Evolutionary conservation across 2,329 filamentous ascomycete genomes (phyloP).

Genomic region (Reticulascus tulasneorum): DNA sequence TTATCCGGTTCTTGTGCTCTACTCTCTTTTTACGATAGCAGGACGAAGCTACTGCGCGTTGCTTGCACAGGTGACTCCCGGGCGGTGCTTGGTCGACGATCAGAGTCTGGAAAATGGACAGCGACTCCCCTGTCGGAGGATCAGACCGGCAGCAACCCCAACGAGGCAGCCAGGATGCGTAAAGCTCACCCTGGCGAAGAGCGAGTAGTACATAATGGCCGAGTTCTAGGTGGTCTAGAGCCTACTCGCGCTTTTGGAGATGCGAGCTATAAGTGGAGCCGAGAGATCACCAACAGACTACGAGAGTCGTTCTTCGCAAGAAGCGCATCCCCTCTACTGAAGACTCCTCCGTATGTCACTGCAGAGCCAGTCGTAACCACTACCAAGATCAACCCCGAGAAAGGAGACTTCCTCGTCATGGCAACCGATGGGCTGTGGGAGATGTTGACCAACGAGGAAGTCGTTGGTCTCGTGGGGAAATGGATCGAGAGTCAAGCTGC

Average conservation of each 20-base stretch:
- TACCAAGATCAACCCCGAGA: slow-evolving; percentile 82
- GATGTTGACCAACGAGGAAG: slow-evolving; percentile 98
- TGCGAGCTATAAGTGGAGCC: slow-evolving; percentile 93
- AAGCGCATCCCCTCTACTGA: slow-evolving; percentile 69
- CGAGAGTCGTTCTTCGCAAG: slow-evolving; percentile 85
- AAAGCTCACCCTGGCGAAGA: slow-evolving; percentile 86
- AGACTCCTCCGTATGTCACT: slow-evolving; percentile 94
- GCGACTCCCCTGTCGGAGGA: slow-evolving; percentile 87
- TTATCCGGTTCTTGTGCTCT: slow-evolving; percentile 96
- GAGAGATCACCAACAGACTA: slow-evolving; percentile 77
- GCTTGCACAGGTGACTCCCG: slow-evolving; percentile 96
- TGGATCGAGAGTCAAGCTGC: slow-evolving; percentile 81
- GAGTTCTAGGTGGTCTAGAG: slow-evolving; percentile 87
- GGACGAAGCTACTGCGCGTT: slow-evolving; percentile 81
- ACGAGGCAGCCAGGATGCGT: slow-evolving; percentile 78
- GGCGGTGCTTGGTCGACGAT: slow-evolving; percentile 81
- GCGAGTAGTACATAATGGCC: slow-evolving; percentile 80
- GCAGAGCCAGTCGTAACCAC: slow-evolving; percentile 93
- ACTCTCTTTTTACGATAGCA: slow-evolving; percentile 91
- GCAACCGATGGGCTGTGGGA: slow-evolving; percentile 98
- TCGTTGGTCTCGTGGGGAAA: slow-evolving; percentile 90
- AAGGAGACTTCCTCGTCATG: slow-evolving; percentile 93
- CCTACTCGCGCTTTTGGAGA: slow-evolving; percentile 94
- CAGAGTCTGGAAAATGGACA: slow-evolving; percentile 80
- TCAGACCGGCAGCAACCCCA: slow-evolving; percentile 85